Percentiles rank a stretch among this genome's conserved stretches.
These are phyloP conservation scores for Hypoxylon trugodes DNA, from an alignment of 495 filamentous ascomycete species.

Conservation along the genomic window DNA sequence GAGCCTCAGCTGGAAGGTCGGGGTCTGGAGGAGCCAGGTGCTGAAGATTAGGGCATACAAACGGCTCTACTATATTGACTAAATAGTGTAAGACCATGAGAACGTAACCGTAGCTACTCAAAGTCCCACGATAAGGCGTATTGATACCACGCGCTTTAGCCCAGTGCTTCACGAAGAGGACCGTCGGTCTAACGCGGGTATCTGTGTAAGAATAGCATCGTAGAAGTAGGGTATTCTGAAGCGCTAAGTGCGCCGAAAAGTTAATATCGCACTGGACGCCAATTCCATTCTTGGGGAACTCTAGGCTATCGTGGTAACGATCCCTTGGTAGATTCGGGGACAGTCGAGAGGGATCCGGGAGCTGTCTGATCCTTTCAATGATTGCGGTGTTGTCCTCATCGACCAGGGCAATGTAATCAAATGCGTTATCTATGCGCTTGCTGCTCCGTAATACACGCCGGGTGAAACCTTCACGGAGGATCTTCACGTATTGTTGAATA, in stretches of 20 bases:
- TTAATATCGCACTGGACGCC: constrained; percentile 87
- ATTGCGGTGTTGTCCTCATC: constrained; percentile 27
- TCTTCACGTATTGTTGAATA: constrained; percentile 53
- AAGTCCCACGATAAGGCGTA: constrained; percentile 78
- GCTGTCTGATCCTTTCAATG: constrained; percentile 45
- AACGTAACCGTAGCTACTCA: constrained; percentile 89
- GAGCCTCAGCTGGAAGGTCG: constrained; percentile 48
- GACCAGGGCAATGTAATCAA: constrained; percentile 41
- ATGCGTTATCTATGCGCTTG: not conserved
- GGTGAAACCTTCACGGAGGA: constrained; percentile 44
- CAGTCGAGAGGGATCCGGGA: constrained; percentile 52
- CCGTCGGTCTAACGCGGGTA: constrained; percentile 73
- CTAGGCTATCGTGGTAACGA: constrained; percentile 63
- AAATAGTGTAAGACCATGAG: constrained; percentile 93
- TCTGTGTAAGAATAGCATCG: constrained; percentile 81
- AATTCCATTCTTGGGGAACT: constrained; percentile 72
- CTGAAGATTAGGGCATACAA: constrained; percentile 84
- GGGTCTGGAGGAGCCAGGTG: constrained; percentile 54
- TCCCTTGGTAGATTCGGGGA: constrained; percentile 60
- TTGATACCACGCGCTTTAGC: constrained; percentile 83
- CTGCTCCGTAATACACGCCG: constrained; percentile 23
- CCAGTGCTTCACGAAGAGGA: constrained; percentile 86
- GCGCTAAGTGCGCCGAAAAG: constrained; percentile 77
- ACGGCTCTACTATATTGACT: constrained; percentile 76
- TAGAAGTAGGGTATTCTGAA: constrained; percentile 81